phyloP scores from a whole-genome alignment of 2,329 filamentous ascomycete genomes.

The Hypoxylon sp. region DNA sequence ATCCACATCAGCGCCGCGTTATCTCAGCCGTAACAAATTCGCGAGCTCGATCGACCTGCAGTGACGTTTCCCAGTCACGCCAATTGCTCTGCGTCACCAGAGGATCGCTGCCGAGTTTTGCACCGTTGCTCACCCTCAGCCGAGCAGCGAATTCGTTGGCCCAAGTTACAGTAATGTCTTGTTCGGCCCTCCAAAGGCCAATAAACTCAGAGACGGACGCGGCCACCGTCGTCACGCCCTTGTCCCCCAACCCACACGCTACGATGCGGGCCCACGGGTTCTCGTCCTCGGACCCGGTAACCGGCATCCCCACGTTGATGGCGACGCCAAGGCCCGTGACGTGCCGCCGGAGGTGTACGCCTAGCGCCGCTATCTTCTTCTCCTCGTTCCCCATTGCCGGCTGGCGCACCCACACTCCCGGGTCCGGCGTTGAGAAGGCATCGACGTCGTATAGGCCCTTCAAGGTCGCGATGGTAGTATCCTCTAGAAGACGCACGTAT shows the following conservation, averaged over 20 bases:
- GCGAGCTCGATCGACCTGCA: constrained; percentile 1
- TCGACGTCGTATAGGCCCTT: constrained; percentile 66
- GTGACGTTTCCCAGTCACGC: constrained; percentile 13
- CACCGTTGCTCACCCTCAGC: constrained; percentile 7
- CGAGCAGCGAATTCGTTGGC: constrained; percentile 34
- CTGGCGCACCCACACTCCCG: constrained; percentile 81
- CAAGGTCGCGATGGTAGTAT: constrained; percentile 77
- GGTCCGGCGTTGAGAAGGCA: constrained; percentile 74
- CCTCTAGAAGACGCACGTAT: constrained; percentile 84
- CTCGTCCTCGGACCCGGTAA: constrained; percentile 51
- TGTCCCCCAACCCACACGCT: constrained; percentile 88
- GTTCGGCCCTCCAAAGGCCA: no score
- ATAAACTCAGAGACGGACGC: no score
- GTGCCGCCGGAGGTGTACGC: constrained; percentile 89
- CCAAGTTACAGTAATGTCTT: constrained; percentile 26
- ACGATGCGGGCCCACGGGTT: constrained; percentile 79
- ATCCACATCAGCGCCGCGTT: constrained; percentile 7
- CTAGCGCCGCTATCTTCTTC: constrained; percentile 88
- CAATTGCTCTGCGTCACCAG: constrained; percentile 22
- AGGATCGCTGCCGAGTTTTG: not conserved
- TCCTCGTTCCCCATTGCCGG: constrained; percentile 47
- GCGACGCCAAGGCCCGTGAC: constrained; percentile 88
- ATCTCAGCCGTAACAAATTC: constrained; percentile 14
- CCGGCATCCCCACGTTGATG: constrained; percentile 77
- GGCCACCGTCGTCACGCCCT: constrained; percentile 83